Evolutionary conservation across 2,329 filamentous ascomycete species (phyloP).

Genomic region (Scytalidium sp.): DNA sequence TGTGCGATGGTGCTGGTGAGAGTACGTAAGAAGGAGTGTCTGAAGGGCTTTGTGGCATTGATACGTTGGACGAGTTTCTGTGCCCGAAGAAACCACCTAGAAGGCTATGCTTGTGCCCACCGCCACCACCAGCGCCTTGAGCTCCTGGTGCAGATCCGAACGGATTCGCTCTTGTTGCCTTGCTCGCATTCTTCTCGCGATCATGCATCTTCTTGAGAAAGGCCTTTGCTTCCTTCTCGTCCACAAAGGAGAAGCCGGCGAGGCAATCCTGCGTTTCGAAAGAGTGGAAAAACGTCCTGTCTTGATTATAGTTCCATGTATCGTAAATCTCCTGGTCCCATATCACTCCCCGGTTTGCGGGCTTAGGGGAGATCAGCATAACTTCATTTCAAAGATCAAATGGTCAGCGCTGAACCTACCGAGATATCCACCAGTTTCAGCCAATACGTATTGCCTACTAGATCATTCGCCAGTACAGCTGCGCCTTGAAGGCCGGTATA

Average conservation of each 20-base stretch:
- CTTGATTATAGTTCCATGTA: constrained; percentile 90
- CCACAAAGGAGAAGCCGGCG: constrained; percentile 86
- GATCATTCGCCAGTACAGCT: constrained; percentile 84
- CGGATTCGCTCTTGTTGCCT: constrained; percentile 75
- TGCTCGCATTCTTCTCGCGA: constrained; percentile 91
- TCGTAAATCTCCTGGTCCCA: constrained; percentile 99
- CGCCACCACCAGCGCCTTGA: constrained; percentile 37
- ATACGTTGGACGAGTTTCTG: constrained; percentile 54
- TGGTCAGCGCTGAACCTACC: constrained; percentile 49
- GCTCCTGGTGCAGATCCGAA: constrained; percentile 45
- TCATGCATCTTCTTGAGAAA: constrained; percentile 98
- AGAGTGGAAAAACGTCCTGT: constrained; percentile 95
- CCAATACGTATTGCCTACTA: constrained; percentile 96
- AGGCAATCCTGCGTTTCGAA: constrained; percentile 94
- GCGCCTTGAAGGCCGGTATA: constrained; percentile 94
- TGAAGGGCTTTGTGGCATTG: constrained; percentile 43
- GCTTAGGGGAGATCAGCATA: constrained; percentile 42
- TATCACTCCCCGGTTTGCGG: constrained; percentile 78
- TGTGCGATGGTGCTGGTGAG: constrained; percentile 31
- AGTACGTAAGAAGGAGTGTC: constrained; percentile 50
- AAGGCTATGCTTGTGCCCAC: constrained; percentile 40
- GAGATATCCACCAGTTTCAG: constrained; percentile 96
- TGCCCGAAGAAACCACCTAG: constrained; percentile 60
- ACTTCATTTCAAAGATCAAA: neutral
- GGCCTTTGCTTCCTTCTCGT: constrained; percentile 95